Percentiles rank a stretch among this genome's conserved stretches.
phyloP scores from a whole-genome alignment of 768 basidiomycete species.

The Tephrocybe rancida region DNA sequence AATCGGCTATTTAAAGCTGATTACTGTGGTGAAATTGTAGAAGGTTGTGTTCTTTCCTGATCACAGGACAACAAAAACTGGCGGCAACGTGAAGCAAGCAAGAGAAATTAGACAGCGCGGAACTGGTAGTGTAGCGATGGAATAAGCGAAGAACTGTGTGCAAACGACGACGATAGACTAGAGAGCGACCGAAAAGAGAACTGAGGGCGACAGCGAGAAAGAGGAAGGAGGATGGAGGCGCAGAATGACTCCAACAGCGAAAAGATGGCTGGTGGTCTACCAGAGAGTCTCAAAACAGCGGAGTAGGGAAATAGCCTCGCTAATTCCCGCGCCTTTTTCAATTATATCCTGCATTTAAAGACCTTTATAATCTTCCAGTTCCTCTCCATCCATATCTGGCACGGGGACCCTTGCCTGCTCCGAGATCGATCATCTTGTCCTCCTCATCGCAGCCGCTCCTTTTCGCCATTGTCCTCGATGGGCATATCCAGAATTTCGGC shows the following conservation, averaged over 20 bases:
- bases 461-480: constrained; percentile 24
- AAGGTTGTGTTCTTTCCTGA: constrained; percentile 19
- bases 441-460: not conserved
- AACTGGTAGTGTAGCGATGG: constrained; percentile 22
- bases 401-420: not conserved
- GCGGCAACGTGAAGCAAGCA: constrained; percentile 18
- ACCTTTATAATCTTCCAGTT: constrained; percentile 7
- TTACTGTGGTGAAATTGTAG: constrained; percentile 6
- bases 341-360: constrained; percentile 15
- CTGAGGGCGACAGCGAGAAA: constrained; percentile 36
- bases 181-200: constrained; percentile 38
- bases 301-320: constrained; percentile 28
- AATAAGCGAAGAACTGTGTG: constrained; percentile 36
- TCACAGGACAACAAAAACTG: constrained; percentile 17
- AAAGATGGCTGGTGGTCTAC: constrained; percentile 16
- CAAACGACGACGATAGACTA: constrained; percentile 40
- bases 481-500: constrained; percentile 8
- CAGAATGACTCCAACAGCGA: constrained; percentile 6
- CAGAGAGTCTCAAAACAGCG: constrained; percentile 38
- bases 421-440: not conserved
- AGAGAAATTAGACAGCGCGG: constrained; percentile 20
- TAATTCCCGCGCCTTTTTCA: constrained; percentile 38
- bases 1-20: constrained; percentile 7
- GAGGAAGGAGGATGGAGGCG: constrained; percentile 12
- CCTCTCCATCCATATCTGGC: constrained; percentile 1